Base-by-base conservation (phyloP, 2,329 filamentous ascomycete species). In the Didymella segeticola region DNA sequence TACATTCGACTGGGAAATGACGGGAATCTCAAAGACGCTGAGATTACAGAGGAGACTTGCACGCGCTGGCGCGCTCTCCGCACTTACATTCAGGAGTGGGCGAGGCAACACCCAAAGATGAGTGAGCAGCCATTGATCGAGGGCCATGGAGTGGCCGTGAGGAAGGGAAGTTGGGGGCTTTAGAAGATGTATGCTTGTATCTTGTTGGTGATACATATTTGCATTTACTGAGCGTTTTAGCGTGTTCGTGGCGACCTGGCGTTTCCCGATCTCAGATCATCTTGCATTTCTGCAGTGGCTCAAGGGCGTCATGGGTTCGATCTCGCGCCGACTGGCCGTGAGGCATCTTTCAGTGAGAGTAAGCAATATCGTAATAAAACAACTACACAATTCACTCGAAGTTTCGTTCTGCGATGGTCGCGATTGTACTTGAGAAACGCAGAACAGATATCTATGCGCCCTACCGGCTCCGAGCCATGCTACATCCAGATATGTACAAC, bases 31-130 rank as follows among this genome's bases (percentile, higher is more conserved):
- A 73, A 66, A 80, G 64, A 82, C 78, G 70, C 83, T 75, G 77
- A 83, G 76, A 74, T 78, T 42, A 75, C 72, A 2, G 66, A 77
- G 58, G 69, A 78, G 56, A 69, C 81, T 75, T 89, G 89, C 80
- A 80, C 87, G 47, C 83, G 93, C 47, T 98, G 93, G 93, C 86
- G 83, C 68, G 93, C 93, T 1, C 79, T 98, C 36, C 88, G 88
- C 68, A 71, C 87, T 33, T 98, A 98, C 72, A 89, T 98, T 31
- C 82, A 83, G 30, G 92, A 96, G 73, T 98, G 93, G 93, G 93
- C 89, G 20, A 82, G 89, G 51, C 92, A 96, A 74, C 90, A 96
- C 71, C 91, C 92, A 5, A 83, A 85, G 57, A 85, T 95, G 73
- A 62, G 63, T 14, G 67, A 63, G 15, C 71, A 66, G 22, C 68